Evolutionary conservation across 1,284 basidiomycete genomes (phyloP), one percentile per base, ranked within the genome.

Genomic region (Sphagnurus paluster): DNA sequence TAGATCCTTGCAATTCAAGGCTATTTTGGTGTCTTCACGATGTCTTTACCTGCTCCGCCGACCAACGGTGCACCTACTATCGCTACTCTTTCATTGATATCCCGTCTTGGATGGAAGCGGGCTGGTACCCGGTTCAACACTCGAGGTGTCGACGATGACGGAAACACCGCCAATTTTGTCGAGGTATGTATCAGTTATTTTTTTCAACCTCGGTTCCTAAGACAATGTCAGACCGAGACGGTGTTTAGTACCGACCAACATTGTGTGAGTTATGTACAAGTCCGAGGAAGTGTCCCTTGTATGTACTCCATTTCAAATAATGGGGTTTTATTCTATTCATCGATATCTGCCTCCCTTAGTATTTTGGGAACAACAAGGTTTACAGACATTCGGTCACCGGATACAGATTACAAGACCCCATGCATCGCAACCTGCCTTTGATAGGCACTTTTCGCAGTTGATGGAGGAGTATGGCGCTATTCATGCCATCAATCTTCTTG

Each of bases 111-210:
- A 25, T 96, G 91, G 84, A 96, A 94, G 67, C 79, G 95, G 52
- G 96, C 97, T 14, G 97, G 97, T 2, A 98, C 97, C 14, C 83
- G 97, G 24, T 99, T 98, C 74, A 96, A 98, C 61, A 96, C 95
- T 2, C 82, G 97, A 48, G 97, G 97, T 0, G 90, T 99, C 17
- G 97, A 99, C 62, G 97, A 99, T 64, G 93, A 98, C 58, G 96
- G 97, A 30, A 89, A 97, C 62, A 91, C 90, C 14, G 97, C 97
- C 39, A 98, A 99, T 63, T 98, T 98, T 68, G 97, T 97, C 26
- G 96, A 98, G 79, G 90, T 84, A 58, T 46, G 74, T 62, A 46
- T 53, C 49, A 48, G 46, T 36, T 32, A 26, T 38, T 24, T 17
- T 33, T 46, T 19, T 39, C 29, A 37, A 32, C 45, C 33, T 33